Conservation (phyloP, 2,329 filamentous ascomycete species). For the Nemania sp. region DNA sequence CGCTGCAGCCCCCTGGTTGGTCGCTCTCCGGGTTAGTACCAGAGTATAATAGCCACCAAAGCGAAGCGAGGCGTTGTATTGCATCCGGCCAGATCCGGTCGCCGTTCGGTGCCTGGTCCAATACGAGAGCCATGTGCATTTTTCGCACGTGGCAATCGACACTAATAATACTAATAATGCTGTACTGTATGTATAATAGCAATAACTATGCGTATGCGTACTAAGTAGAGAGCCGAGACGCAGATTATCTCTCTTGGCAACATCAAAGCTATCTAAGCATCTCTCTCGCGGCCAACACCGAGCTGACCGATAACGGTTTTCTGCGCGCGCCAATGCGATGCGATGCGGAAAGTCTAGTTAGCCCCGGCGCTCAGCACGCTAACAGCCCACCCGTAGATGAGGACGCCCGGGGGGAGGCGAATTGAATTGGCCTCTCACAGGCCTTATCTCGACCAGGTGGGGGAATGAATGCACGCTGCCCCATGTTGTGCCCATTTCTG, state of each 20-base stretch:
- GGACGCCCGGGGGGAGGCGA: too few species aligned
- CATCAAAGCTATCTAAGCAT: not conserved
- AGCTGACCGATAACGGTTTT: not conserved
- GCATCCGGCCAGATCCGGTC: conserved; percentile 6
- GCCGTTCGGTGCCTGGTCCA: conserved; percentile 8
- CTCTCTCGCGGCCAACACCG: not conserved
- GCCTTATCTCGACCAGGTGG: conserved; percentile 34
- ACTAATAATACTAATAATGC: not conserved
- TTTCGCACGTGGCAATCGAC: conserved; percentile 24
- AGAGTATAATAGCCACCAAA: not conserved
- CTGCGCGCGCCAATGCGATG: not conserved
- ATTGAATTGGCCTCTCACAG: conserved; percentile 33
- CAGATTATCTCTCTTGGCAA: not conserved
- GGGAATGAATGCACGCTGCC: conserved; percentile 3
- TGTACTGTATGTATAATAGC: not conserved
- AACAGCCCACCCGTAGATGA: conserved; percentile 8
- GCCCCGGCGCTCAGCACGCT: conserved; percentile 17
- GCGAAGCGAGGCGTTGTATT: conserved; percentile 6
- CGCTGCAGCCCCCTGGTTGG: too few species aligned
- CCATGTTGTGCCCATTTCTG: not conserved
- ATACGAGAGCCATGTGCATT: not conserved
- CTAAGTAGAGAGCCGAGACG: not conserved
- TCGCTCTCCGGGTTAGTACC: not conserved
- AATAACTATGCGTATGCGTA: too few species aligned
- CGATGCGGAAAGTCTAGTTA: too few species aligned